Conservation (phyloP, 768 basidiomycete species). For the Baorangia bicolor region DNA sequence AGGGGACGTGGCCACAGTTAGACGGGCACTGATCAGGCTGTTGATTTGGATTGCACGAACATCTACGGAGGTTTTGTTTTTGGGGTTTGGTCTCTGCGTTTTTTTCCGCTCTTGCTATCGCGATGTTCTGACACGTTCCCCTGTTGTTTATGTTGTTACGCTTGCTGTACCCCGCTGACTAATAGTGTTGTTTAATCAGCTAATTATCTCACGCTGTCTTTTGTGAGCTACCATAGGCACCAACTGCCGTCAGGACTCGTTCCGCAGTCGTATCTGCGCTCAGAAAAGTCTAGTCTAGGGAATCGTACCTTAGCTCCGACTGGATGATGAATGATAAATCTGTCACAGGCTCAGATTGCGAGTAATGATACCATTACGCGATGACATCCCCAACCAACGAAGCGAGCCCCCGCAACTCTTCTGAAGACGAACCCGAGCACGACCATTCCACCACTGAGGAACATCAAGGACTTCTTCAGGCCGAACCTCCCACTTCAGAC, state of each 20-base stretch:
- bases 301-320: too few species aligned
- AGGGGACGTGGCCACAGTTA: slow-evolving; percentile 44
- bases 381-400: background rate
- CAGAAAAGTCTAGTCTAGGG: too few species aligned
- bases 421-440: background rate
- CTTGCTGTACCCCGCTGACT: slow-evolving; percentile 27
- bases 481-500: background rate
- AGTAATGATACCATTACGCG: background rate
- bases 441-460: slow-evolving; percentile 4
- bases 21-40: slow-evolving; percentile 13
- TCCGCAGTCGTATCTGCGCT: too few species aligned
- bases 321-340: too few species aligned
- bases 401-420: background rate
- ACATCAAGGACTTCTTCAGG: slow-evolving; percentile 14
- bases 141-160: slow-evolving; percentile 9
- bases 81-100: slow-evolving; percentile 19
- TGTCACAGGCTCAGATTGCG: too few species aligned
- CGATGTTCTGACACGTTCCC: slow-evolving; percentile 11
- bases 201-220: slow-evolving; percentile 14
- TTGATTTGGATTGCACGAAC: background rate
- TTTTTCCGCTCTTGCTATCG: slow-evolving; percentile 7
- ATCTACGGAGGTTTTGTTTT: slow-evolving; percentile 18
- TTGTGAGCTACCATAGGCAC: too few species aligned
- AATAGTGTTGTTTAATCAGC: slow-evolving; percentile 27
- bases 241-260: too few species aligned